Percentiles rank a stretch among this genome's conserved stretches.
Conservation (phyloP, 306 rosid genomes). For the Rosa persica region DNA sequence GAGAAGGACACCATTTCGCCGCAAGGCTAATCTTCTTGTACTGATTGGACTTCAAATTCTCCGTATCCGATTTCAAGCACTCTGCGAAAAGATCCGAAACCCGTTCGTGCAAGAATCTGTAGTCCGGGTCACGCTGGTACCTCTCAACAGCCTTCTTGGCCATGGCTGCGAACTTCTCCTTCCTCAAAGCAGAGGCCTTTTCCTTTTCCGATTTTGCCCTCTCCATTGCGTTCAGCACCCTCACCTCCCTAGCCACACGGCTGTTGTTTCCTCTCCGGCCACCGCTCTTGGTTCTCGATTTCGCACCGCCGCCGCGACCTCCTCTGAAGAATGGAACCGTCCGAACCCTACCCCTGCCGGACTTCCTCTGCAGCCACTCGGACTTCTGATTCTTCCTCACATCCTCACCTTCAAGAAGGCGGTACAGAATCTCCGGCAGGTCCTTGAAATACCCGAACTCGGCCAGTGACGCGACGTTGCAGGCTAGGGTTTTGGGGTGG, state of each 20-base stretch:
- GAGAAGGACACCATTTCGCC: slow-evolving; percentile 80
- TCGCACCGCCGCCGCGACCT: background rate
- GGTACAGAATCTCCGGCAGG: slow-evolving; percentile 65
- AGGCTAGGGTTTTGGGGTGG: slow-evolving; percentile 63
- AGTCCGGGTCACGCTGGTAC: slow-evolving; percentile 38
- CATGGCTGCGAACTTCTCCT: slow-evolving; percentile 38
- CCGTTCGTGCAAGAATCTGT: slow-evolving; percentile 40
- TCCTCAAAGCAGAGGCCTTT: slow-evolving; percentile 38
- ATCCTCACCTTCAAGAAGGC: slow-evolving; percentile 48
- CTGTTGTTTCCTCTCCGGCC: background rate
- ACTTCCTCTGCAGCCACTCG: slow-evolving; percentile 26
- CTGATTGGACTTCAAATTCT: slow-evolving; percentile 33
- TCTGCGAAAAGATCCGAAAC: slow-evolving; percentile 55
- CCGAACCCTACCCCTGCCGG: no score
- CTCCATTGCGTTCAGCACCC: slow-evolving; percentile 2
- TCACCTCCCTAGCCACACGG: background rate
- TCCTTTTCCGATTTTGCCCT: slow-evolving; percentile 28
- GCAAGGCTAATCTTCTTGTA: slow-evolving; percentile 49
- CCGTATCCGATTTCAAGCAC: slow-evolving; percentile 49
- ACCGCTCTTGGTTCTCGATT: background rate
- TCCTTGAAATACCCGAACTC: slow-evolving; percentile 74
- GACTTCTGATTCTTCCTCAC: slow-evolving; percentile 32
- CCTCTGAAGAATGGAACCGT: background rate
- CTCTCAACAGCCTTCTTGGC: slow-evolving; percentile 55
- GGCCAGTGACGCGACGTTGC: slow-evolving; percentile 53